phyloP scores from a whole-genome alignment of 1,284 basidiomycete genomes.

The Ceratobasidium sp. region DNA sequence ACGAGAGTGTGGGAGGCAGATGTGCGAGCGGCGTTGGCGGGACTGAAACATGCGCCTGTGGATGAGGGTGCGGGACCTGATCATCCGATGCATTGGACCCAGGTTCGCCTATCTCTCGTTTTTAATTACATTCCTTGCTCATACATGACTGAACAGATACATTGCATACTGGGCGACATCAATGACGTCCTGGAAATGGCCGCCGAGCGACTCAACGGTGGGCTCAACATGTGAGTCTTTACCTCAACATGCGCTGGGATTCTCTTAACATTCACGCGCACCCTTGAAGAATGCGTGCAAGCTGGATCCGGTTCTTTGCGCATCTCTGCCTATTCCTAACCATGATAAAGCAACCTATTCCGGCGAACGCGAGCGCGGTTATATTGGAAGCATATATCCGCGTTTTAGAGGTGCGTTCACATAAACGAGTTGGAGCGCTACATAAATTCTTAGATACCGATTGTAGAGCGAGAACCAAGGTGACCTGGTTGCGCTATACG shows the following conservation, averaged over 20 bases:
- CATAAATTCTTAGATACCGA: background rate
- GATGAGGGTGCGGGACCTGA: conserved; percentile 35
- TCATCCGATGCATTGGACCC: conserved; percentile 41
- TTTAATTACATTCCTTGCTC: conserved; percentile 62
- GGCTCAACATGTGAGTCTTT: conserved; percentile 7
- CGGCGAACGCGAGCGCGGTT: conserved; percentile 80
- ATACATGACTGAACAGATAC: conserved; percentile 76
- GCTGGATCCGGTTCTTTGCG: conserved; percentile 86
- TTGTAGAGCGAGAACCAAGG: conserved; percentile 80
- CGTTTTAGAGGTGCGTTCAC: conserved; percentile 78
- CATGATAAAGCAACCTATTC: conserved; percentile 80
- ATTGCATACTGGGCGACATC: conserved; percentile 74
- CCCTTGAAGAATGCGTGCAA: conserved; percentile 53
- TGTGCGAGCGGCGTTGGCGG: conserved; percentile 5
- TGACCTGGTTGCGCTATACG: conserved; percentile 93
- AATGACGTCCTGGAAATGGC: conserved; percentile 50
- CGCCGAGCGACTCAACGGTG: conserved; percentile 35
- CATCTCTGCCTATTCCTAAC: conserved; percentile 94
- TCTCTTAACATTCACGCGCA: no score
- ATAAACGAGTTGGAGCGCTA: background rate
- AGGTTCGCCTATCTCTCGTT: background rate
- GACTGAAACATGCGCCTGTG: conserved; percentile 23
- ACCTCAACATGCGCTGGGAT: background rate
- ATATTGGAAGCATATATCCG: conserved; percentile 92
- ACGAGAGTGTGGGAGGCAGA: conserved; percentile 54